A percentile compares a stretch with the other conserved stretches of the same genome.
phyloP scores from a whole-genome alignment of 2,329 filamentous ascomycete species.

The Aspergillus persii region DNA sequence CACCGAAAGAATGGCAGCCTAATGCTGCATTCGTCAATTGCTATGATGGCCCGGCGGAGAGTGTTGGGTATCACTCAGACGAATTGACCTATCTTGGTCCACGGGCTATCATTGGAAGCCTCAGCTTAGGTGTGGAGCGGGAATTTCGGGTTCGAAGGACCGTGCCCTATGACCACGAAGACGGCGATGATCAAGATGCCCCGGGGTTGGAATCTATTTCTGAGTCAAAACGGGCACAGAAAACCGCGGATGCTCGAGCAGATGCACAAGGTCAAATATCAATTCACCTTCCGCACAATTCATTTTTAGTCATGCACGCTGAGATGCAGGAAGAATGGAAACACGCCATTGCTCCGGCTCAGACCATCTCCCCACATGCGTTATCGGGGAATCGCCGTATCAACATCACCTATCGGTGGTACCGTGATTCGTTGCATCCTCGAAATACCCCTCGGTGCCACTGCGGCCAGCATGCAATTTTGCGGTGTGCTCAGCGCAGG shows the following conservation, averaged over 20 bases:
- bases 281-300: constrained; percentile 93
- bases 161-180: constrained; percentile 48
- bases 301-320: constrained; percentile 90
- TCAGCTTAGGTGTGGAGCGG: constrained; percentile 87
- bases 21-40: constrained; percentile 96
- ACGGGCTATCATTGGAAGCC: constrained; percentile 79
- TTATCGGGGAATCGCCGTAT: constrained; percentile 76
- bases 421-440: constrained; percentile 74
- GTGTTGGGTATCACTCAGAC: constrained; percentile 89
- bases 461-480: constrained; percentile 66
- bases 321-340: constrained; percentile 99
- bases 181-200: constrained; percentile 17
- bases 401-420: constrained; percentile 92
- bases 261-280: constrained; percentile 82
- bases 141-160: constrained; percentile 86
- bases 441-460: constrained; percentile 72
- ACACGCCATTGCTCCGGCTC: constrained; percentile 74
- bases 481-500: constrained; percentile 78
- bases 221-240: constrained; percentile 3
- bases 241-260: constrained; percentile 29
- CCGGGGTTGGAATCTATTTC: constrained; percentile 1
- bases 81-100: constrained; percentile 92
- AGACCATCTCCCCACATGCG: constrained; percentile 79
- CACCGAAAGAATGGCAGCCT: constrained; percentile 69
- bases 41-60: constrained; percentile 77